These are phyloP conservation scores for Lizanozyma gosingica DNA, from an alignment of 1,139 yeast species.

Conservation along the genomic window DNA sequence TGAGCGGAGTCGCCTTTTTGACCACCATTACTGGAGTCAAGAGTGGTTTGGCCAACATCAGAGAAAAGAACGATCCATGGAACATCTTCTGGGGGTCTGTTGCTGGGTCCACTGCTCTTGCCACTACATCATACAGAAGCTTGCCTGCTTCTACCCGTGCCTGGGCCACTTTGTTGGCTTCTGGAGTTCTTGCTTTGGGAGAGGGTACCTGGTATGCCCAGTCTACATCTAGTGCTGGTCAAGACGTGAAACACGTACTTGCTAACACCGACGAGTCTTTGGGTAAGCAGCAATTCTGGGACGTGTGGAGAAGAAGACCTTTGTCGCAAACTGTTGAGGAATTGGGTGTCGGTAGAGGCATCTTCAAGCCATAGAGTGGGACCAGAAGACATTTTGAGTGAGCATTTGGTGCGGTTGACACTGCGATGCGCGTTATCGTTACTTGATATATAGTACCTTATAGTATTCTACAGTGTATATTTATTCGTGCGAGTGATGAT, in stretches of 20 bases:
- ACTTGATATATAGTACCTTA: background rate
- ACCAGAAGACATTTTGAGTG: no score
- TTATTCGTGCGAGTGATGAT: no score
- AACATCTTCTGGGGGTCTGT: constrained; percentile 39
- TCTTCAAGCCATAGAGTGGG: constrained; percentile 8
- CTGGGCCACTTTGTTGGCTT: constrained; percentile 34
- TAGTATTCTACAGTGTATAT: background rate
- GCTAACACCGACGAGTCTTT: constrained; percentile 22
- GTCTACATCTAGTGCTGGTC: constrained; percentile 32
- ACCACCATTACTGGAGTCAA: constrained; percentile 36
- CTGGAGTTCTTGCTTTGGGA: constrained; percentile 28
- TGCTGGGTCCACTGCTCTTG: constrained; percentile 32
- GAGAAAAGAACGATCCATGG: constrained; percentile 45
- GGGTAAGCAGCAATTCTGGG: constrained; percentile 70
- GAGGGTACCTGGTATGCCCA: constrained; percentile 39
- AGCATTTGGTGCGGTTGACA: no score
- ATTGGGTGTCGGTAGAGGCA: constrained; percentile 62
- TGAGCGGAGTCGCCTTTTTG: constrained; percentile 32
- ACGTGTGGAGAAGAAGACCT: constrained; percentile 74
- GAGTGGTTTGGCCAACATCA: constrained; percentile 33
- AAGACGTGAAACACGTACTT: constrained; percentile 24
- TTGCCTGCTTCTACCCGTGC: constrained; percentile 38
- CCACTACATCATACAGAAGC: constrained; percentile 31
- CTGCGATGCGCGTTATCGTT: no score
- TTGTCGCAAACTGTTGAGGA: constrained; percentile 71